Conservation (phyloP, 2,329 filamentous ascomycete genomes). For the Colletotrichum aenigma region DNA sequence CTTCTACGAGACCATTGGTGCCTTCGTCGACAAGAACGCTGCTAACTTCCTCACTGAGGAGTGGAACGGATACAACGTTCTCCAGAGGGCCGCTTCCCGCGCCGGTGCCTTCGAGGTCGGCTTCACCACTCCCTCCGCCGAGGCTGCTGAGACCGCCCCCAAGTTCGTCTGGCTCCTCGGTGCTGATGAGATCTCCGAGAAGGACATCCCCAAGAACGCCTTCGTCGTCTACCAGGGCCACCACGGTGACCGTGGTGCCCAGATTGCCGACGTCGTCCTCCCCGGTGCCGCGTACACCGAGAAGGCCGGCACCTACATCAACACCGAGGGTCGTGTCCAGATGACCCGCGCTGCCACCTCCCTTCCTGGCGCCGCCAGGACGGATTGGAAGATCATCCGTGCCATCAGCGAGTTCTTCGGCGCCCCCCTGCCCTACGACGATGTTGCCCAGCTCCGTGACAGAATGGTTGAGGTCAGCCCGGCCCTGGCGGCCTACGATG, state of each 20-base stretch:
- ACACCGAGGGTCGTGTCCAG: slow-evolving; percentile 96
- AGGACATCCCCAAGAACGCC: slow-evolving; percentile 91
- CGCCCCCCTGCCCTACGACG: slow-evolving; percentile 87
- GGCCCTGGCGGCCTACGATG: slow-evolving; percentile 85
- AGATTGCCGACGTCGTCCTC: slow-evolving; percentile 91
- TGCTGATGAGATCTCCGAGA: slow-evolving; percentile 85
- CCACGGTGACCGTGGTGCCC: slow-evolving; percentile 91
- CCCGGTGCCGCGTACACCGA: slow-evolving; percentile 96
- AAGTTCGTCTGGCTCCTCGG: slow-evolving; percentile 98
- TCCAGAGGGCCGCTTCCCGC: slow-evolving; percentile 91
- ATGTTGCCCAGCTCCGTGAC: slow-evolving; percentile 86
- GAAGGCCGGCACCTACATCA: slow-evolving; percentile 94
- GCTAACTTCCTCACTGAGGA: slow-evolving; percentile 85
- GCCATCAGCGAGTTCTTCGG: slow-evolving; percentile 91
- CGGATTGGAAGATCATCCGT: slow-evolving; percentile 99
- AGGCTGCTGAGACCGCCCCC: slow-evolving; percentile 82
- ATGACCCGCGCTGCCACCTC: slow-evolving; percentile 90
- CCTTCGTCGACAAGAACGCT: slow-evolving; percentile 92
- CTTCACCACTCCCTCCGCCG: slow-evolving; percentile 83
- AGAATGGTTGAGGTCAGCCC: slow-evolving; percentile 96
- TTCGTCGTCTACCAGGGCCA: slow-evolving; percentile 99
- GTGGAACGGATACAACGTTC: slow-evolving; percentile 97
- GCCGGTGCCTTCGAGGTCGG: slow-evolving; percentile 95
- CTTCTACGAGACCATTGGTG: slow-evolving; percentile 88
- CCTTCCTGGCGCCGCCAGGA: slow-evolving; percentile 85